Percentiles rank a stretch among this genome's conserved stretches.
Evolutionary conservation across 2,329 filamentous ascomycete genomes (phyloP).

Genomic region (Aspergillus ibericus): DNA sequence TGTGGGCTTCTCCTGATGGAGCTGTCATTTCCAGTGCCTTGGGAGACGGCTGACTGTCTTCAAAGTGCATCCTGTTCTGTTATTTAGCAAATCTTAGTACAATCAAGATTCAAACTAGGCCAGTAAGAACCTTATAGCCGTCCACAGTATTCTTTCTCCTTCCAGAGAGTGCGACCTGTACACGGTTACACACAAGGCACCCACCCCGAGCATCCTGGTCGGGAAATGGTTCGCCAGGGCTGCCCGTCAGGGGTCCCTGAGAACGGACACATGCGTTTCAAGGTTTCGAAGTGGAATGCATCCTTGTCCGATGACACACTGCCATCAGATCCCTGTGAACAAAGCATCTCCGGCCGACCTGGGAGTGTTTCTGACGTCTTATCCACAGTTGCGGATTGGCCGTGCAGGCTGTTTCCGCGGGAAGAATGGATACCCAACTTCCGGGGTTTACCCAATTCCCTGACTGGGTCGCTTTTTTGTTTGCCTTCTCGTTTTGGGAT

Average conservation of each 20-base stretch:
- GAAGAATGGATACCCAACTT: background rate
- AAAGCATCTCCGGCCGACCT: background rate
- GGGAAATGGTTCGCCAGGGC: background rate
- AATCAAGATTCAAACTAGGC: too few species aligned
- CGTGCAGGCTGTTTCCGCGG: background rate
- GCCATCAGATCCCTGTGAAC: background rate
- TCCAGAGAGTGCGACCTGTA: background rate
- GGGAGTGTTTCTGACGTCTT: background rate
- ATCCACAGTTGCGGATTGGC: background rate
- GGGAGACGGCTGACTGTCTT: too few species aligned
- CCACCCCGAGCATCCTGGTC: background rate
- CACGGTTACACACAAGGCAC: background rate
- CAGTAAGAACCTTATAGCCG: background rate
- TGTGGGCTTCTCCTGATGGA: background rate
- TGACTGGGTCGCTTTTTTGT: background rate
- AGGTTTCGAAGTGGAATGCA: background rate
- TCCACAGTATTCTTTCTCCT: too few species aligned
- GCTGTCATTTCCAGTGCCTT: too few species aligned
- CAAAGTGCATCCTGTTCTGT: too few species aligned
- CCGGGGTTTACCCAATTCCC: background rate
- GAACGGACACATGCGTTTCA: background rate
- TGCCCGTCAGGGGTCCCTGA: background rate
- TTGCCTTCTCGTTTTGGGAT: background rate
- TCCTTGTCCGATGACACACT: background rate
- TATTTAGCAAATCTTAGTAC: too few species aligned